These are phyloP conservation scores for Tetrapisispora nanseiensis DNA, from an alignment of 805 yeast species.

Conservation along the genomic window DNA sequence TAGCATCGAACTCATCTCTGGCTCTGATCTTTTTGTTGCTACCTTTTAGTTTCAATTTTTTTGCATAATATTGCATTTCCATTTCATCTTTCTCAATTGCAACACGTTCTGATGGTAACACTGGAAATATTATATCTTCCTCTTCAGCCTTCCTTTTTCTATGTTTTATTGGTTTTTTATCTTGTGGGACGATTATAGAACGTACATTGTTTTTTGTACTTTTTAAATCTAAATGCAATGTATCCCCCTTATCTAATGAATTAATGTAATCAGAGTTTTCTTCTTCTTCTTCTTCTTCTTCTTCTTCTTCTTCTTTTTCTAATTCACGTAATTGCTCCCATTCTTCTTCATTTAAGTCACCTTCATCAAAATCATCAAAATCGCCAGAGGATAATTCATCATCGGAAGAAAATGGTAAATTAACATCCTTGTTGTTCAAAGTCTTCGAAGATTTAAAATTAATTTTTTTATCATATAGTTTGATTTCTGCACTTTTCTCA, in stretches of 20 bases:
- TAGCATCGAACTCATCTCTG: conserved; percentile 56
- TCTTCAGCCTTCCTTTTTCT: conserved; percentile 8
- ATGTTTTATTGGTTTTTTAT: conserved; percentile 12
- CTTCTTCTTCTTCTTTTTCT: conserved; percentile 14
- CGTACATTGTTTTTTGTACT: background rate
- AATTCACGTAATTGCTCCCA: conserved; percentile 23
- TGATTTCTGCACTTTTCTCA: conserved; percentile 16
- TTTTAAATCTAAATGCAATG: no score
- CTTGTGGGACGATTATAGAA: no score
- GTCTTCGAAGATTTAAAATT: conserved; percentile 2
- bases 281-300: conserved; percentile 5
- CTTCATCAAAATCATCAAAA: conserved; percentile 36
- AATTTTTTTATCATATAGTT: conserved; percentile 22
- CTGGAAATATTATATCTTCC: conserved; percentile 12
- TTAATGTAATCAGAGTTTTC: conserved; percentile 2
- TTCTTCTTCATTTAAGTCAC: conserved; percentile 30
- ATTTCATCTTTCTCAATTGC: conserved; percentile 54
- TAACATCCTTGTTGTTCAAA: conserved; percentile 18
- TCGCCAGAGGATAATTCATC: conserved; percentile 36
- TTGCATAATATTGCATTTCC: conserved; percentile 76
- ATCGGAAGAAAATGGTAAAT: conserved; percentile 33
- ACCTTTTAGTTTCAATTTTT: conserved; percentile 61
- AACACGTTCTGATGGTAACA: conserved; percentile 39
- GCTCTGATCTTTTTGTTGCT: conserved; percentile 38
- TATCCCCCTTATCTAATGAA: conserved; percentile 3